phyloP scores from a whole-genome alignment of 1,139 yeast species.

The Geotrichum histeridarum region DNA sequence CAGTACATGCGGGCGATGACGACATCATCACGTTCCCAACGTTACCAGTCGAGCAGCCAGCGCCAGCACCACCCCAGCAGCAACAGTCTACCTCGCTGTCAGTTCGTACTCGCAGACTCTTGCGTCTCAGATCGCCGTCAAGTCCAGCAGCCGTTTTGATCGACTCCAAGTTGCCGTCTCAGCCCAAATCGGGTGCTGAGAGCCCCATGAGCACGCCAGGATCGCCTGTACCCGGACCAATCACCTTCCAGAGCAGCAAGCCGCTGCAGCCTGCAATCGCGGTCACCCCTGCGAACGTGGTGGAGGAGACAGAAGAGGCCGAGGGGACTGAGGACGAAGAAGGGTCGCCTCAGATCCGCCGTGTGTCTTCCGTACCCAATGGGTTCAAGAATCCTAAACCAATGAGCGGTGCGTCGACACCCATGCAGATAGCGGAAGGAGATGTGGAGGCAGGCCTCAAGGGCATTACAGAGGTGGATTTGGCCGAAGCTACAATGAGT shows the following conservation, averaged over 20 bases:
- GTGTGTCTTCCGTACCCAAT: slow-evolving; percentile 52
- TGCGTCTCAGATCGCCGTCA: slow-evolving; percentile 43
- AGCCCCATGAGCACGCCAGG: background rate
- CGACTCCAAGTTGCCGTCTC: background rate
- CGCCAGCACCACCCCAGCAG: background rate
- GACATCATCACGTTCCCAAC: slow-evolving; percentile 13
- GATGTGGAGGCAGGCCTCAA: slow-evolving; percentile 3
- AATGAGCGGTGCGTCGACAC: slow-evolving; percentile 12
- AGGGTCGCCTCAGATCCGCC: background rate
- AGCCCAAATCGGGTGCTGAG: background rate
- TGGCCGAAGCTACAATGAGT: slow-evolving; percentile 5
- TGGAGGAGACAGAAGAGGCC: background rate
- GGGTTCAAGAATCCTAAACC: slow-evolving; percentile 38
- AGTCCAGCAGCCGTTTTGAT: slow-evolving; percentile 27
- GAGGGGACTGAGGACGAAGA: slow-evolving; percentile 55
- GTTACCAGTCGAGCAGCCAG: background rate
- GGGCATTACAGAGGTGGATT: slow-evolving; percentile 15
- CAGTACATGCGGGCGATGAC: background rate
- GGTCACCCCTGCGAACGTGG: background rate
- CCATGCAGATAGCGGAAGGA: slow-evolving; percentile 3
- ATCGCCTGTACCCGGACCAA: background rate
- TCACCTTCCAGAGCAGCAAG: background rate
- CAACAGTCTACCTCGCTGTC: slow-evolving; percentile 12
- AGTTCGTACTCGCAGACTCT: slow-evolving; percentile 24
- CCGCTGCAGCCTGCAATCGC: background rate